These are phyloP conservation scores for Xerocomellus intermedius DNA, from an alignment of 768 basidiomycete species.

Conservation along the genomic window DNA sequence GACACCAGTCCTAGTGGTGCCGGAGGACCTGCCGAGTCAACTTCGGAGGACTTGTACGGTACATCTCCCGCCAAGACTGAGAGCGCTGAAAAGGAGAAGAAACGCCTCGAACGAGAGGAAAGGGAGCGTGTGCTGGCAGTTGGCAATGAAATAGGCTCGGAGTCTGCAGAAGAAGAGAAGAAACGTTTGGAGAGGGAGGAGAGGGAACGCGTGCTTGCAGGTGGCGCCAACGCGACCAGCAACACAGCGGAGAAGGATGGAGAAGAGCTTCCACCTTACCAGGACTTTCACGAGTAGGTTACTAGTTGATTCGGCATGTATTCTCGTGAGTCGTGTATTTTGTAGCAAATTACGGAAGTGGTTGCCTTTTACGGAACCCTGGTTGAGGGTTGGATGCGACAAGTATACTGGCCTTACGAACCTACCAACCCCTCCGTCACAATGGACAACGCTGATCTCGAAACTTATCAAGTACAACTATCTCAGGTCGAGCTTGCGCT, in stretches of 20 bases:
- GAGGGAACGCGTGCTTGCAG: constrained; percentile 49
- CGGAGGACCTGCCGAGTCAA: constrained; percentile 26
- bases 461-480: constrained; percentile 87
- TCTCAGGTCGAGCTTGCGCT: constrained; percentile 86
- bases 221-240: constrained; percentile 5
- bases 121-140: constrained; percentile 44
- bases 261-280: constrained; percentile 45
- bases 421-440: not conserved
- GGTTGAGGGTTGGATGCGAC: not conserved
- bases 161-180: constrained; percentile 66
- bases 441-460: constrained; percentile 69
- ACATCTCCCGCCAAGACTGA: constrained; percentile 36
- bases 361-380: constrained; percentile 23
- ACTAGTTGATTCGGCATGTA: not conserved
- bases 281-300: constrained; percentile 32
- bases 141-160: constrained; percentile 25
- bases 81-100: constrained; percentile 67
- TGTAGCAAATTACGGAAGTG: not conserved
- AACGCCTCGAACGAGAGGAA: constrained; percentile 51
- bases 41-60: constrained; percentile 32
- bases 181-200: constrained; percentile 63
- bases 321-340: not conserved
- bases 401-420: not conserved
- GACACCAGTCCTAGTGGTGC: not conserved
- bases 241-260: constrained; percentile 32